phyloP scores from a whole-genome alignment of 768 basidiomycete species.

The Tulasnella sp. region DNA sequence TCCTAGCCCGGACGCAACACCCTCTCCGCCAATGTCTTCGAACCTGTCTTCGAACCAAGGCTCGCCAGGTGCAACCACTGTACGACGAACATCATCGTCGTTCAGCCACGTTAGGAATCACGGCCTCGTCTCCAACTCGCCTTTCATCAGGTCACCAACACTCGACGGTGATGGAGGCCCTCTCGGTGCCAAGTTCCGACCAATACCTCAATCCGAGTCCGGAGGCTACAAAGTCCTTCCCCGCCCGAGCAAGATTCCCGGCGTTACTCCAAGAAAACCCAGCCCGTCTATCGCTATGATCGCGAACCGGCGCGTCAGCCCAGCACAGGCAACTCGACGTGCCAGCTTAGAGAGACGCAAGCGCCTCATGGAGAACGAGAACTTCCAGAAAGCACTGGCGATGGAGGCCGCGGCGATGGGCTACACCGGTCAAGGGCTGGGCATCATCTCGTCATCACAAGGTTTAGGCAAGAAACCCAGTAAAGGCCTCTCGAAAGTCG shows the following conservation, averaged over 20 bases:
- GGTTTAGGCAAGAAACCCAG: constrained; percentile 73
- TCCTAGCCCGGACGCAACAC: background rate
- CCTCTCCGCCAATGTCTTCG: background rate
- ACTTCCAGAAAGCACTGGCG: constrained; percentile 6
- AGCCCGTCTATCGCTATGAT: background rate
- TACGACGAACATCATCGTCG: constrained; percentile 66
- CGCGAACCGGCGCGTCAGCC: background rate
- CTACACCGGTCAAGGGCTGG: constrained; percentile 40
- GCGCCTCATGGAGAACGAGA: background rate
- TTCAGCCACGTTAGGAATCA: constrained; percentile 70
- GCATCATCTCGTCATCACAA: constrained; percentile 51
- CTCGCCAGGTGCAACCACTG: constrained; percentile 23
- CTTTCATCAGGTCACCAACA: constrained; percentile 46
- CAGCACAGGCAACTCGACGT: constrained; percentile 11
- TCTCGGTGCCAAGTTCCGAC: constrained; percentile 10
- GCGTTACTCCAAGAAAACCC: constrained; percentile 2
- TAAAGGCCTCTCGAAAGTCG: constrained; percentile 61
- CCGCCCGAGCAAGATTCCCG: background rate
- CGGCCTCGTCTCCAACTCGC: constrained; percentile 78
- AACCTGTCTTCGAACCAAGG: background rate
- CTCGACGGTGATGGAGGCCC: background rate
- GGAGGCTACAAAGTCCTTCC: constrained; percentile 2
- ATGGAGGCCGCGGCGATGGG: constrained; percentile 13
- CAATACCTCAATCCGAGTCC: background rate
- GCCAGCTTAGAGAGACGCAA: constrained; percentile 16